Evolutionary conservation across 2,329 filamentous ascomycete species (phyloP), one percentile per base, ranked within the genome.

Genomic region (Penicillium paneum): DNA sequence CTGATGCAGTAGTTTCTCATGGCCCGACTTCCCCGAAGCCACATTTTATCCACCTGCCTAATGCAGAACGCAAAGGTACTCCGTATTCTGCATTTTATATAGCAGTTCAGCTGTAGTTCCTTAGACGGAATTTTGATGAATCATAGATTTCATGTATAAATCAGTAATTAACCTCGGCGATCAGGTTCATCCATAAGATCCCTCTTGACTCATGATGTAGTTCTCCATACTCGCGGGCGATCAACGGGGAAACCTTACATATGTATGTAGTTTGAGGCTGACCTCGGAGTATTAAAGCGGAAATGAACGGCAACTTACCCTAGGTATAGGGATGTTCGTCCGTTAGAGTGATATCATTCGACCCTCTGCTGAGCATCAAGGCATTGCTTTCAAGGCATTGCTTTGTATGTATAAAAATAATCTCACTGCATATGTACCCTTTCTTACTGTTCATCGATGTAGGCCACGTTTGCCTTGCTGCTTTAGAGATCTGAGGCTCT

Each of bases 1-100:
- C 39, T 35, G 31, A 44, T 35, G 29, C 31, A 44, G 26, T 47
- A 52, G 35, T 38, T 31, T 19, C 41, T n/a, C 31, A n/a, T 46
- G 28, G 17, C 31, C 54, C 49, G 55, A 43, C 21, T 28, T 21
- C 12, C 26, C 26, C 26, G 8, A 35, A 35, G 44, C 31, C 44
- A 19, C 44, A 21, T 34, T 28, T 54, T 39, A 54, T 39, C 38
- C 42, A 56, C 39, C 38, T 56, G 21, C 50, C 54, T 19, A 36
- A 53, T 48, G 7, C 29, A 52, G 43, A 32, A 44, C 36, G 28
- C n/a, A 26, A 42, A 53, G 17, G 40, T 35, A 54, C 44, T 15
- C 17, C 13, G 47, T 35, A 42, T 24, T 24, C 21, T 24, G 21
- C 21, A 24, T 24, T 24, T 24, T 24, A 24, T 24, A 24, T 24